Conservation (phyloP, 208 protist species). For the Leishmania arabica region DNA sequence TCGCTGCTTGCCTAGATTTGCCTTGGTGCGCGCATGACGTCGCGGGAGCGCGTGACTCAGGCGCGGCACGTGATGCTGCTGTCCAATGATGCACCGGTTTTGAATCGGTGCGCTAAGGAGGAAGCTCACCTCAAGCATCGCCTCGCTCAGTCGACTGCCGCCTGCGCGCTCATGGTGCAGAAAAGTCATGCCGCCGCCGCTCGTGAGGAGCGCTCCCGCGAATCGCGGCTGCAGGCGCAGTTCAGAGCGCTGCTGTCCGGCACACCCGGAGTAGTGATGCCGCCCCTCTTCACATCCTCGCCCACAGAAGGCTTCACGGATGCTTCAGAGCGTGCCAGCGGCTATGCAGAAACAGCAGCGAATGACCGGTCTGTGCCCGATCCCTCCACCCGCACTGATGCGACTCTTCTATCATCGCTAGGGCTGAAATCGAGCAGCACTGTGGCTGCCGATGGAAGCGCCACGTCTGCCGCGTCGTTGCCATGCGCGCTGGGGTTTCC, state of each 20-base stretch:
- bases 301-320: background rate
- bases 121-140: conserved; percentile 32
- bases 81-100: conserved; percentile 36
- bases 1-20: background rate
- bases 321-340: background rate
- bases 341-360: background rate
- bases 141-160: conserved; percentile 28
- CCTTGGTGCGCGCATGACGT: conserved; percentile 1
- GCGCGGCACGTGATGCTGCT: conserved; percentile 42
- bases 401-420: background rate
- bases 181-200: conserved; percentile 18
- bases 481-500: conserved; percentile 52
- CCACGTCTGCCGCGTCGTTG: background rate
- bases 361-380: background rate
- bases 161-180: conserved; percentile 10
- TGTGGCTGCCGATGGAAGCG: background rate
- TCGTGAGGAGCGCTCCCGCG: conserved; percentile 34
- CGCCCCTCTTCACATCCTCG: background rate
- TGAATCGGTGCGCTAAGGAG: conserved; percentile 39
- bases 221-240: conserved; percentile 37
- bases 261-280: conserved; percentile 13
- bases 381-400: background rate
- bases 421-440: background rate
- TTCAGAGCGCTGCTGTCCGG: conserved; percentile 29
- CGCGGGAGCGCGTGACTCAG: conserved; percentile 23